Evolutionary conservation across 2,329 filamentous ascomycete species (phyloP), one percentile per base, ranked within the genome.

Genomic region (Fusarium xylarioides): DNA sequence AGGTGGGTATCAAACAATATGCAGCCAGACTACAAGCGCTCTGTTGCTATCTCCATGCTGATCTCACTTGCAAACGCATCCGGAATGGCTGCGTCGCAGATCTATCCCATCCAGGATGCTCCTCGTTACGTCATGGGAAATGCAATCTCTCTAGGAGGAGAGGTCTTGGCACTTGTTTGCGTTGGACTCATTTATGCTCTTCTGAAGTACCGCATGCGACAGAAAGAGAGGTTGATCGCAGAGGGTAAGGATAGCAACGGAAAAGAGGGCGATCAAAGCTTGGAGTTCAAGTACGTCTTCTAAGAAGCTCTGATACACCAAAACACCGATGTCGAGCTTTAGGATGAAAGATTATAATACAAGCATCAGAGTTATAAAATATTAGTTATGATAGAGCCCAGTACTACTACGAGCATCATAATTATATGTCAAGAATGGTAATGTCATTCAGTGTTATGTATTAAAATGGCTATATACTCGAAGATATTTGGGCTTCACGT

Each of bases 1-100:
- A 84, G 83, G 40, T 87, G 86, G 85, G 74, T 87, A 9, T 85
- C 84, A 26, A 85, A 85, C 47, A 87, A 86, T 38, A 79, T 84
- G 4, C 83, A 84, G 10, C 83, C 82, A 4, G 85, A 87, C 47
- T 86, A 85, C 75, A 82, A 85, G 32, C 82, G 86, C 21, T 85
- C 86, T 0, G 81, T 85, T 0, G 84, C 82, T 7, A 82, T 87
- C 16, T 85, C 85, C 0, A 76, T 85, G 34, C 82, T 85, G 15
- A 83, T 85, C 56, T 86, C 85, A 0, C 80, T 87, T 2, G 86
- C 82, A 2, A 87, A 87, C 37, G 83, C 81, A 4, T 85, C 85
- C 0, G 86, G 85, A 16, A 83, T 87, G 14, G 84, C 85, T 2
- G 83, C 84, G 0, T 85, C 84, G 0, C 85, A 87, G 66, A 81